Evolutionary conservation across 441 rosid species (phyloP).

Genomic region (Gossypium davidsonii): DNA sequence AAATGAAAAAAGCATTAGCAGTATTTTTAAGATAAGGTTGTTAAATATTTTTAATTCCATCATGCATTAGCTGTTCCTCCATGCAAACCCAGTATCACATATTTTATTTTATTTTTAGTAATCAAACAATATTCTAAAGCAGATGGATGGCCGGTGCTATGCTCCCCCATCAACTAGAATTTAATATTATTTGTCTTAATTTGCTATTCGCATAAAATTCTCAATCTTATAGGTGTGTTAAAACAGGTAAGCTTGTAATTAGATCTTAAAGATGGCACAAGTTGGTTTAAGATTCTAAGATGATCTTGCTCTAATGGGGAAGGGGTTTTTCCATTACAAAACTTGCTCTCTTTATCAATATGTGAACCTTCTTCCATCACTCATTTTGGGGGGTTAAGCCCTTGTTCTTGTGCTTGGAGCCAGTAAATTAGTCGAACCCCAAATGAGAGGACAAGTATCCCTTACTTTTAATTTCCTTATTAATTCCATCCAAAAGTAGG

Average conservation of each 20-base stretch:
- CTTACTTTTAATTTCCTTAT: background rate
- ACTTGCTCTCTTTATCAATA: background rate
- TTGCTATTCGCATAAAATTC: background rate
- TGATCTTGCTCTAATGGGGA: background rate
- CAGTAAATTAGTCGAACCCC: background rate
- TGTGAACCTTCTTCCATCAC: background rate
- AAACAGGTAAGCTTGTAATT: background rate
- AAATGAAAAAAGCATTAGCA: background rate
- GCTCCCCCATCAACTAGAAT: background rate
- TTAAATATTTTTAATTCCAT: background rate
- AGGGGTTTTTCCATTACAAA: background rate
- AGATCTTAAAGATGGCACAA: background rate
- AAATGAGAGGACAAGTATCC: background rate
- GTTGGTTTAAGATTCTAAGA: conserved; percentile 3
- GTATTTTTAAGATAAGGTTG: background rate
- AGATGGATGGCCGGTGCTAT: background rate
- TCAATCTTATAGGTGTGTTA: background rate
- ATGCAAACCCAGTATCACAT: background rate
- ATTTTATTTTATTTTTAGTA: background rate
- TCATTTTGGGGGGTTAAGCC: background rate
- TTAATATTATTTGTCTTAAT: background rate
- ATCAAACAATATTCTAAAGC: background rate
- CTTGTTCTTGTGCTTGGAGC: background rate
- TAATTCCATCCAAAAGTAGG: background rate
- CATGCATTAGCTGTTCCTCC: background rate